Evolutionary conservation across 2,329 filamentous ascomycete genomes (phyloP), one percentile per base, ranked within the genome.

Genomic region (Neofusicoccum cordaticola): DNA sequence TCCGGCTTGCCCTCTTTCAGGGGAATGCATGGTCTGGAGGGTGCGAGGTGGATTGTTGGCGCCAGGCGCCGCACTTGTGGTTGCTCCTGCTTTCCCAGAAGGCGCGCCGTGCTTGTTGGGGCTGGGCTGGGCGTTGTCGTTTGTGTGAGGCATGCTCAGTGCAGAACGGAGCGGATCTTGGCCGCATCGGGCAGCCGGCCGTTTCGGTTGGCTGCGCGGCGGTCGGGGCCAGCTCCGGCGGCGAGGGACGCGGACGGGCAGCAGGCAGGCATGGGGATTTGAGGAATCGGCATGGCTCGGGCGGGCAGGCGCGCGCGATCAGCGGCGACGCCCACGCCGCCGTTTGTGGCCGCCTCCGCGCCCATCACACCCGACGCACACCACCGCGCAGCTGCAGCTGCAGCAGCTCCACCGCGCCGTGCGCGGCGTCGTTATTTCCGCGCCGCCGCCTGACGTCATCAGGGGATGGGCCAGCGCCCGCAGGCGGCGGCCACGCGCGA

Each of bases 141-240:
- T 31, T 52, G 48, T 13, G 50, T 52, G 50, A 52, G 22, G 50
- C 39, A 17, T 44, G 37, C 19, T 50, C 37, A 22, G 6, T 35
- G 17, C n/a, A 37, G n/a, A 19, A 9, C 3, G 12, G 7, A 39
- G 17, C 35, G 35, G 12, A 57, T 44, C 52, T 12, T 42, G 11
- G 52, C 52, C 52, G 52, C 19, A 44, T 57, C 22, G 39, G 52
- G 52, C 22, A 57, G 52, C 44, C 22, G 35, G 57, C 35, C 27
- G 60, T 51, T 62, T 57, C 52, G 52, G 42, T 17, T 31, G 22
- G 39, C 39, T 13, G 52, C 51, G 17, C 42, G 42, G 41, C 56
- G 56, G 41, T 34, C 56, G 56, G 56, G 56, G 56, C 56, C 56
- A 60, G 56, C 56, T 60, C 56, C 56, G 56, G 22, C 27, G 27